A percentile compares a stretch with the other conserved stretches of the same genome.
Conservation (phyloP, 2,329 filamentous ascomycete species). For the Thielaviopsis cerberus region DNA sequence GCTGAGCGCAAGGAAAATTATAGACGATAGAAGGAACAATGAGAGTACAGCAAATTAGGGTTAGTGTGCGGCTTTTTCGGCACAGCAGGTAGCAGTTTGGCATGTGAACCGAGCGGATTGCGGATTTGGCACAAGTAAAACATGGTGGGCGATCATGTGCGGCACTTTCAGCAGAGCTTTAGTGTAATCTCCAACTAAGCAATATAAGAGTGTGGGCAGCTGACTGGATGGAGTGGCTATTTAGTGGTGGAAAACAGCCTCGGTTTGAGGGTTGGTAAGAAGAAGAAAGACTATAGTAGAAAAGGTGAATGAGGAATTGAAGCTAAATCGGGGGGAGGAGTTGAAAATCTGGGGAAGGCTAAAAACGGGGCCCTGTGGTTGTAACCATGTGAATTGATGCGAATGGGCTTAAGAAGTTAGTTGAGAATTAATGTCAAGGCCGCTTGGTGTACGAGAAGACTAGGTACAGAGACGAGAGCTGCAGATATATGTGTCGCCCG, state of each 20-base stretch:
- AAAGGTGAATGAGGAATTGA: neutral
- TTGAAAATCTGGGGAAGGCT: neutral
- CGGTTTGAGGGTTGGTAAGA: neutral
- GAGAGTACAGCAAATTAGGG: neutral
- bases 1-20: neutral
- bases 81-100: neutral
- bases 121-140: neutral
- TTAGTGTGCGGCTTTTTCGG: neutral
- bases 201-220: no score
- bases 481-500: no score
- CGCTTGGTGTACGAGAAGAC: no score
- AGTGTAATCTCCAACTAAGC: neutral
- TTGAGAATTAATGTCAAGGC: no score
- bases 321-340: neutral
- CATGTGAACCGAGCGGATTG: neutral
- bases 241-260: neutral
- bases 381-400: no score
- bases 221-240: no score
- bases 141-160: neutral
- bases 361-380: no score
- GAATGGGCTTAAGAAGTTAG: no score
- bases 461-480: no score
- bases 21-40: neutral
- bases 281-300: neutral
- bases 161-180: no score